Evolutionary conservation across 139 green algal species (phyloP), one percentile per base, ranked within the genome.

Genomic region (Volvox africanus): DNA sequence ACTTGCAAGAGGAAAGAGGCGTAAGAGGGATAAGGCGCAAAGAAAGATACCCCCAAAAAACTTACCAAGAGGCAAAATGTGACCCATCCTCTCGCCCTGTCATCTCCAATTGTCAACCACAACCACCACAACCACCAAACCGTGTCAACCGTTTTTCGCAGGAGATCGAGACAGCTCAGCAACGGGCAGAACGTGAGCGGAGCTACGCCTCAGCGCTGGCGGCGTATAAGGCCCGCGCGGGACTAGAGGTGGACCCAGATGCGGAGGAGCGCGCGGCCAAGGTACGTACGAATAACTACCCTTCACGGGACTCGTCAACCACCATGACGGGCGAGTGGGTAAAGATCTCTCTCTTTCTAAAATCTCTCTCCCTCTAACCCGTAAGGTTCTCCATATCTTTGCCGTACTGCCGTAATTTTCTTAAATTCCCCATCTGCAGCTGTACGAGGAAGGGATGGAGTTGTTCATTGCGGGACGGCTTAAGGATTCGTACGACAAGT

Each of bases 181-280:
- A 96, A 73, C 83, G 82, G 67, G 75, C 73, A 12, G 87, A 87
- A 26, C 73, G 89, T 26, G 86, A 94, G 80, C 78, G 71, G n/a
- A 55, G 50, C 37, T 94, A 93, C 79, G 80, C 87, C 0, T 82
- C 86, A 21, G 93, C 92, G 20, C 79, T 96, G 61, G 44, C 61
- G 3, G 30, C 71, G 3, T 96, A 95, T 91, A 92, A 91, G 71
- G 20, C 36, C 2, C 80, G 85, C 37, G 91, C 92, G 62, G 96
- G 96, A 2, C 87, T 97, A 33, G 93, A 97, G 5, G 68, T 97
- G 0, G 96, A 97, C 71, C 91, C 92, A 0, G 90, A 93, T 24
- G 62, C 62, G 6, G 94, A 97, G 90, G 87, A 82, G 30, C 32
- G 80, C 1, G 93, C 92, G 12, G 50, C 24, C 1, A 50, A 86